These are phyloP conservation scores for Aplosporella prunicola DNA, from an alignment of 2,329 filamentous ascomycete species.

Conservation along the genomic window DNA sequence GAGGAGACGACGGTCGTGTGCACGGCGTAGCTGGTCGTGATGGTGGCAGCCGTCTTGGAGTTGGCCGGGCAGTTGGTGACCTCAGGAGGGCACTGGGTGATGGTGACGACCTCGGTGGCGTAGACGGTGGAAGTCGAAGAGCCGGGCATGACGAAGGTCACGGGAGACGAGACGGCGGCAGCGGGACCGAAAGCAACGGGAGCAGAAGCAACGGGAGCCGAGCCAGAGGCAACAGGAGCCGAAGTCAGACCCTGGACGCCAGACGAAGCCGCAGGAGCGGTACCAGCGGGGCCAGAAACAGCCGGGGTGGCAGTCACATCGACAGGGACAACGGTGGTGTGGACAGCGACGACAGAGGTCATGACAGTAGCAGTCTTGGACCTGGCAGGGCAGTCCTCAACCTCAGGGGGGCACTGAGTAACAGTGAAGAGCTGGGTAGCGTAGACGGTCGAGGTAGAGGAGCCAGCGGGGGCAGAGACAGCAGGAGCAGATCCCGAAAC, in stretches of 20 bases:
- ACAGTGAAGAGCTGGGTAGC: not conserved
- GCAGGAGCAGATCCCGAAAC: not conserved
- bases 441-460: slow-evolving; percentile 8
- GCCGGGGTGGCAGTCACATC: not conserved
- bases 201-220: too few species aligned
- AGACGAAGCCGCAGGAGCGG: too few species aligned
- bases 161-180: too few species aligned
- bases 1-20: slow-evolving; percentile 5
- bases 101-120: not conserved
- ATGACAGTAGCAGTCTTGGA: not conserved
- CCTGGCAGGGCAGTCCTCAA: not conserved
- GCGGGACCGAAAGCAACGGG: too few species aligned
- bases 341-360: slow-evolving; percentile 1
- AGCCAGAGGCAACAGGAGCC: too few species aligned
- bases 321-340: slow-evolving; percentile 6
- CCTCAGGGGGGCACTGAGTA: slow-evolving; percentile 1
- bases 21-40: not conserved
- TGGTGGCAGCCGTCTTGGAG: not conserved
- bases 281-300: too few species aligned
- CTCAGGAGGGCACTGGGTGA: not conserved
- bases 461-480: not conserved
- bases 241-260: too few species aligned
- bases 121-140: slow-evolving; percentile 4
- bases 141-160: too few species aligned
- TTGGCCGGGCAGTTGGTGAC: slow-evolving; percentile 1